These are phyloP conservation scores for Penicillium steckii DNA, from an alignment of 495 filamentous ascomycete genomes.

Conservation along the genomic window DNA sequence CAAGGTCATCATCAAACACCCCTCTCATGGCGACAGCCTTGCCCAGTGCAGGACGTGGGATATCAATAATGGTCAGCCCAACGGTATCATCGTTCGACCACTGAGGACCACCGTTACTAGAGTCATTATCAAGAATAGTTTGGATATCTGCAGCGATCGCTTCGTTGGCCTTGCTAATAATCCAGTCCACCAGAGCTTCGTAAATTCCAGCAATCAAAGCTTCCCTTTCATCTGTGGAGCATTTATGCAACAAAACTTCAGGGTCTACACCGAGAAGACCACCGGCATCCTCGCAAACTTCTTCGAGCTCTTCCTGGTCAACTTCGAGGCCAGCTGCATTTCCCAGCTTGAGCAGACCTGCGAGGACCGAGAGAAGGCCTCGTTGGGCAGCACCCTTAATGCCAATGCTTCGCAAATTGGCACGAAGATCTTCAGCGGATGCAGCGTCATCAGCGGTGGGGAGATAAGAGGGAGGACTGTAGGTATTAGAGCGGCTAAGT, in stretches of 20 bases:
- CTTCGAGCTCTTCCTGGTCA: constrained; percentile 81
- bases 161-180: constrained; percentile 85
- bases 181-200: constrained; percentile 94
- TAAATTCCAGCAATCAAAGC: constrained; percentile 83
- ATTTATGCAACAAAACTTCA: constrained; percentile 74
- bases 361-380: constrained; percentile 78
- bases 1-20: constrained; percentile 86
- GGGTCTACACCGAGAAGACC: constrained; percentile 84
- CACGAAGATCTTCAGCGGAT: constrained; percentile 87
- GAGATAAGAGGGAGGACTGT: constrained; percentile 82
- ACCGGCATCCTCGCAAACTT: constrained; percentile 86
- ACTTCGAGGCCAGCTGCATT: constrained; percentile 83
- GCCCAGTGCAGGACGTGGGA: constrained; percentile 74
- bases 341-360: constrained; percentile 86
- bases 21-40: constrained; percentile 84
- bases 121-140: constrained; percentile 62
- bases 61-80: constrained; percentile 82
- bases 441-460: constrained; percentile 93
- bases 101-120: constrained; percentile 52
- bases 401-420: constrained; percentile 80
- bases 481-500: constrained; percentile 79
- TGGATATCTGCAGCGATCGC: constrained; percentile 76
- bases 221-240: constrained; percentile 78
- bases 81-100: constrained; percentile 77
- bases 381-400: constrained; percentile 83